Evolutionary conservation across 805 yeast genomes (phyloP).

Genomic region (Candida succiphila): DNA sequence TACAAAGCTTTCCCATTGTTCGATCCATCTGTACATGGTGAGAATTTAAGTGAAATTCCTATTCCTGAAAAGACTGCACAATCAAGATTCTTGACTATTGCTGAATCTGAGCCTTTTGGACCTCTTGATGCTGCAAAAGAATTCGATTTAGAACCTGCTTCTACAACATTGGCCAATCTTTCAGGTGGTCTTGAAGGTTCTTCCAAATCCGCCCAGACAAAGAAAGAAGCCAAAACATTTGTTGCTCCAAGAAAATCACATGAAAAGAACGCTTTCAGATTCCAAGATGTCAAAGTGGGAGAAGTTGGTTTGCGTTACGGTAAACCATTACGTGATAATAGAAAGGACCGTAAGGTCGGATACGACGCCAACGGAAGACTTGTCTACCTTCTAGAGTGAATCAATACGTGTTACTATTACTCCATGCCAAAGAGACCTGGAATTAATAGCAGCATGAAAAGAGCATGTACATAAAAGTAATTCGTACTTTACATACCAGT

Average conservation of each 20-base stretch:
- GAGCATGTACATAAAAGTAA: too few species aligned
- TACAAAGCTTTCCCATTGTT: conserved; percentile 77
- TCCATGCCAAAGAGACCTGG: too few species aligned
- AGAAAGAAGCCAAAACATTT: conserved; percentile 25
- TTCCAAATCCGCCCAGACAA: conserved; percentile 16
- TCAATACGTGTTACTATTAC: too few species aligned
- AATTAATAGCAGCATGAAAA: too few species aligned
- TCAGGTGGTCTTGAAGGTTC: conserved; percentile 16
- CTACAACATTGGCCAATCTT: conserved; percentile 60
- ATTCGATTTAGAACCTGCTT: conserved; percentile 82
- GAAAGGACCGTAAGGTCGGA: conserved; percentile 70
- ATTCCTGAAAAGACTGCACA: conserved; percentile 73
- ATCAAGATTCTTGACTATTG: conserved; percentile 78
- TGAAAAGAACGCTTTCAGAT: conserved; percentile 64
- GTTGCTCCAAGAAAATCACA: conserved; percentile 55
- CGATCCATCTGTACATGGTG: conserved; percentile 37
- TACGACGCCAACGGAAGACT: conserved; percentile 60
- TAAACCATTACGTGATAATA: conserved; percentile 80
- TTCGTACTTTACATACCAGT: too few species aligned
- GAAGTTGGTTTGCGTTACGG: conserved; percentile 89
- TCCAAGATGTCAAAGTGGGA: conserved; percentile 72
- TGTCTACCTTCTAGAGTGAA: too few species aligned
- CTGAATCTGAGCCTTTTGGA: conserved; percentile 93
- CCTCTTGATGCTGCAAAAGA: conserved; percentile 90
- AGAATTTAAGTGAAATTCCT: conserved; percentile 90